Evolutionary conservation across 768 basidiomycete genomes (phyloP).

Genomic region (Pisolithus marmoratus): DNA sequence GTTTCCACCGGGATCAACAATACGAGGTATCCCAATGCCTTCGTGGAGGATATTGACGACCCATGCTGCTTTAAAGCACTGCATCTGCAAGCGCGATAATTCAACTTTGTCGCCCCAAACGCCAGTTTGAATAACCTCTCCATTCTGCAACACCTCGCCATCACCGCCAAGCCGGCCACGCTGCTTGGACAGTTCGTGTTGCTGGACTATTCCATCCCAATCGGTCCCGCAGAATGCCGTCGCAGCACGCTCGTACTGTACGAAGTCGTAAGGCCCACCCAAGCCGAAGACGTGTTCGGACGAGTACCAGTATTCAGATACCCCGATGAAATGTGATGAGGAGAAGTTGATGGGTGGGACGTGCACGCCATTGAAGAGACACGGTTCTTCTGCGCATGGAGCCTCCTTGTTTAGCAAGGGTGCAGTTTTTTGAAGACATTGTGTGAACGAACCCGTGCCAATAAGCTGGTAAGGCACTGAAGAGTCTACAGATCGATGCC

Average conservation of each 20-base stretch:
- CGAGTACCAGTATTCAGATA: conserved; percentile 99
- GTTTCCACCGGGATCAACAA: conserved; percentile 83
- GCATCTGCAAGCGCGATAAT: conserved; percentile 84
- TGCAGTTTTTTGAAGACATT: conserved; percentile 67
- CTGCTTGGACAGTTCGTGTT: conserved; percentile 53
- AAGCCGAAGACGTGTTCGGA: conserved; percentile 95
- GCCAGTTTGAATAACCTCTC: conserved; percentile 56
- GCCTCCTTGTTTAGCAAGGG: conserved; percentile 79
- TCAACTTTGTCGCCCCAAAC: conserved; percentile 75
- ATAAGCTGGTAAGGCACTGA: conserved; percentile 54
- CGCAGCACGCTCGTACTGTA: conserved; percentile 93
- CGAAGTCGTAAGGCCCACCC: conserved; percentile 93
- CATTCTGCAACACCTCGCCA: conserved; percentile 57
- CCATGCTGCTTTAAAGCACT: conserved; percentile 99
- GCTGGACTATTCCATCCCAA: conserved; percentile 70
- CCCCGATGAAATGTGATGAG: conserved; percentile 90
- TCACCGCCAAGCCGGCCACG: conserved; percentile 51
- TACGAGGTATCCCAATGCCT: conserved; percentile 90
- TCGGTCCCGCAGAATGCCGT: conserved; percentile 73
- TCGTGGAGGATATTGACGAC: conserved; percentile 93
- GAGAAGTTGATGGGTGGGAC: conserved; percentile 94
- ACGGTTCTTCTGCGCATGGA: conserved; percentile 79
- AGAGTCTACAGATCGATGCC: conserved; percentile 43
- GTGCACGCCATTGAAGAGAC: conserved; percentile 91
- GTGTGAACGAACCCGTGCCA: conserved; percentile 88